Percentiles rank a stretch among this genome's conserved stretches.
Evolutionary conservation across 2,329 filamentous ascomycete species (phyloP).

Genomic region (Lachnellula cervina): DNA sequence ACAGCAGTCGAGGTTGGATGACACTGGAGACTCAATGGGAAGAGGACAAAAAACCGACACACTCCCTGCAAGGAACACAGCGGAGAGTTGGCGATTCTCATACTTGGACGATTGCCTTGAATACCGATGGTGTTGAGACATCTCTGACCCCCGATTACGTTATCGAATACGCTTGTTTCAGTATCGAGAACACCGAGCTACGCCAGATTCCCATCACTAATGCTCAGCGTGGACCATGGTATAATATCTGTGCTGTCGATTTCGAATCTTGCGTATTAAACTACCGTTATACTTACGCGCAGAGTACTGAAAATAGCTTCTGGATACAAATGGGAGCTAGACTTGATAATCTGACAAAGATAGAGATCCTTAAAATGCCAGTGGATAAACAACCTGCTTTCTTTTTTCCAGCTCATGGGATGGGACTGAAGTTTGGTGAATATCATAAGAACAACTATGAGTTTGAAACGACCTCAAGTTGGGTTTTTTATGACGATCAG

Average conservation of each 20-base stretch:
- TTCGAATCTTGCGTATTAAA: neutral
- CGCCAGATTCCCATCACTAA: neutral
- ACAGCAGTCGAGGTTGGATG: neutral
- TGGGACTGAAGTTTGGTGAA: neutral
- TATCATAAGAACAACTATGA: neutral
- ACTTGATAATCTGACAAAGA: neutral
- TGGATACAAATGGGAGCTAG: neutral
- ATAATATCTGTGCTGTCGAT: neutral
- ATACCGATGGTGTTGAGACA: neutral
- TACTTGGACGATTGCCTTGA: constrained; percentile 1
- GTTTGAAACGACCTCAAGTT: neutral
- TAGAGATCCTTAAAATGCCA: neutral
- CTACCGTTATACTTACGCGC: neutral
- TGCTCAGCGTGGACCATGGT: neutral
- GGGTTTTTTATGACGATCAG: neutral
- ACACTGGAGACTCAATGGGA: neutral
- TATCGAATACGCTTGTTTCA: neutral
- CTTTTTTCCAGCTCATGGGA: neutral
- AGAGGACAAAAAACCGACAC: no score
- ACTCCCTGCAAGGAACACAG: neutral
- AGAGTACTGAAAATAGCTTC: neutral
- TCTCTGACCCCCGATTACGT: constrained; percentile 2
- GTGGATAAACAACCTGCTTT: neutral
- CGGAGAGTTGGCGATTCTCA: neutral
- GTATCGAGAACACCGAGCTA: neutral